Conservation (phyloP, 2,329 filamentous ascomycete species). For the Metarhizium rileyi region DNA sequence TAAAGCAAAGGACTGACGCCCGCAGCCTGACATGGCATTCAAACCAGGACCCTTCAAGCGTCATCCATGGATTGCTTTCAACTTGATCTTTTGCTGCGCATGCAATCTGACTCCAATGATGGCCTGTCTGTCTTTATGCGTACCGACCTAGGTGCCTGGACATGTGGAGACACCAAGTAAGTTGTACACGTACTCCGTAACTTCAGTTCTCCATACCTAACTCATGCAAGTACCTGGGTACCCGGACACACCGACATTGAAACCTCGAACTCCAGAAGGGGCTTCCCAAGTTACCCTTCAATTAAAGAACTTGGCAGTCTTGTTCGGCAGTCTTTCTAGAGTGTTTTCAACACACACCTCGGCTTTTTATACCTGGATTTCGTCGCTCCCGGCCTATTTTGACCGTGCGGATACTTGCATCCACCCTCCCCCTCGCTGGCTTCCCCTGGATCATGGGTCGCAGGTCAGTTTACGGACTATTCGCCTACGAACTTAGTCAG, state of each 20-base stretch:
- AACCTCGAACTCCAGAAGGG: not conserved
- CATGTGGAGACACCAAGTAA: no score
- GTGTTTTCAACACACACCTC: not conserved
- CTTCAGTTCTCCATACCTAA: no score
- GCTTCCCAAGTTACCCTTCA: not conserved
- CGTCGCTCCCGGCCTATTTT: constrained; percentile 1
- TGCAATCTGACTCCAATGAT: no score
- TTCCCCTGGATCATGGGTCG: not conserved
- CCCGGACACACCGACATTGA: not conserved
- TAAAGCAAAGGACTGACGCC: not conserved
- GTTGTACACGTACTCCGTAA: no score
- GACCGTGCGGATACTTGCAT: not conserved
- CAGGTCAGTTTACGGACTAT: not conserved
- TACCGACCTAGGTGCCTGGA: no score
- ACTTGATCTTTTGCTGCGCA: no score
- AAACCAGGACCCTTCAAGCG: no score
- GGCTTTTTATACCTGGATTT: not conserved
- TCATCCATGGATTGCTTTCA: not conserved
- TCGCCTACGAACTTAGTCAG: not conserved
- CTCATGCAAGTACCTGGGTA: not conserved
- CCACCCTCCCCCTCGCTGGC: not conserved
- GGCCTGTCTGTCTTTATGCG: no score
- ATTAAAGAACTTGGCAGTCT: not conserved
- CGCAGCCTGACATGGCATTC: no score
- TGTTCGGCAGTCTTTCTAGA: not conserved